Evolutionary conservation across 1,284 basidiomycete species (phyloP).

Genomic region (Rhodotorula sp.): DNA sequence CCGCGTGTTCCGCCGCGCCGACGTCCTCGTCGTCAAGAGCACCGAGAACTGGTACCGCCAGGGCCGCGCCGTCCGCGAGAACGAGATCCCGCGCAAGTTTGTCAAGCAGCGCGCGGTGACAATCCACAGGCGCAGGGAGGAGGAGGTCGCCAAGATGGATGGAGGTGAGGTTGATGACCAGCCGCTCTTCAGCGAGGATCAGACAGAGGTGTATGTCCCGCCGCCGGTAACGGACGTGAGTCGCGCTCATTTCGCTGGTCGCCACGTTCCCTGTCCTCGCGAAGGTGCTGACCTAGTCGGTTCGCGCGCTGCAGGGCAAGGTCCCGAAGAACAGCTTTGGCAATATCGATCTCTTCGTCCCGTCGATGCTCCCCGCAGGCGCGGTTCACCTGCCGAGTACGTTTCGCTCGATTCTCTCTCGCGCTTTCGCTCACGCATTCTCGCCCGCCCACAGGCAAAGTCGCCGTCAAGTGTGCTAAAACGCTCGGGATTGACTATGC

Average conservation of each 20-base stretch:
- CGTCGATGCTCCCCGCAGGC: conserved; percentile 89
- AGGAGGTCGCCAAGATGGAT: conserved; percentile 68
- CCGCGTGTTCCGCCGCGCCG: conserved; percentile 82
- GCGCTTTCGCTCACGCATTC: conserved; percentile 7
- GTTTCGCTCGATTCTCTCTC: conserved; percentile 48
- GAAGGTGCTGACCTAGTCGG: conserved; percentile 13
- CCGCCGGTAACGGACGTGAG: conserved; percentile 78
- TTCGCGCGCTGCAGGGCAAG: conserved; percentile 63
- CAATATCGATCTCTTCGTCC: conserved; percentile 94
- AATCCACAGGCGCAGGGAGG: conserved; percentile 74
- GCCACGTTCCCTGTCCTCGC: not conserved
- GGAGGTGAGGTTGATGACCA: conserved; percentile 65
- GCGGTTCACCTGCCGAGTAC: conserved; percentile 84
- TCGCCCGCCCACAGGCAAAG: conserved; percentile 64
- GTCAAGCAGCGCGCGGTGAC: conserved; percentile 85
- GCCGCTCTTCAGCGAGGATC: conserved; percentile 79
- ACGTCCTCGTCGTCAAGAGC: conserved; percentile 81
- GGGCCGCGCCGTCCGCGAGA: conserved; percentile 70
- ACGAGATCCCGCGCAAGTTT: conserved; percentile 83
- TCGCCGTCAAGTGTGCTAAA: conserved; percentile 83
- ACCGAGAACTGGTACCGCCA: conserved; percentile 94
- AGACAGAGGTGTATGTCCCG: conserved; percentile 81
- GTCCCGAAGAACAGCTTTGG: conserved; percentile 96
- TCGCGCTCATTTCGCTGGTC: conserved; percentile 17
- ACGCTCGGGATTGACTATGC: conserved; percentile 85